phyloP scores from a whole-genome alignment of 2,329 filamentous ascomycete genomes.

The Rasamsonia emersonii region DNA sequence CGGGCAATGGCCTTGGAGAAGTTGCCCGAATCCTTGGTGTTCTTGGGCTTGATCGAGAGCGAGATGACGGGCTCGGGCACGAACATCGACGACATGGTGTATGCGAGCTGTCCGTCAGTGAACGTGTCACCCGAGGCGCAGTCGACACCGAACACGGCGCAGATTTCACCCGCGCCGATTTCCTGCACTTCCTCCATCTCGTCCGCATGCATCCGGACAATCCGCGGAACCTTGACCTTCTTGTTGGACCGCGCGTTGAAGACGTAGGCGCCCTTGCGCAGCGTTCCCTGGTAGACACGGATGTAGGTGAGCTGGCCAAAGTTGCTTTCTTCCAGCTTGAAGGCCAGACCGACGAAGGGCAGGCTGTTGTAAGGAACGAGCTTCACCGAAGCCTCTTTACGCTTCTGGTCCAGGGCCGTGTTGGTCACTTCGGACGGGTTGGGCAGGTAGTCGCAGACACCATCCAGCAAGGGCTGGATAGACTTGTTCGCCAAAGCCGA shows the following conservation, averaged over 20 bases:
- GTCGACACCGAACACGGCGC: slow-evolving; percentile 95
- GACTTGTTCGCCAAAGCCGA: slow-evolving; percentile 91
- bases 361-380: slow-evolving; percentile 88
- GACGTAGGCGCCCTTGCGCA: slow-evolving; percentile 81
- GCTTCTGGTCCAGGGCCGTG: slow-evolving; percentile 73
- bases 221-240: slow-evolving; percentile 92
- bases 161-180: slow-evolving; percentile 94
- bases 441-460: slow-evolving; percentile 89
- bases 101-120: slow-evolving; percentile 84
- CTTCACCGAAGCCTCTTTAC: slow-evolving; percentile 70
- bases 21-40: slow-evolving; percentile 80
- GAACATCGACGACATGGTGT: slow-evolving; percentile 95
- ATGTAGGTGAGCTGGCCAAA: slow-evolving; percentile 98
- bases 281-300: slow-evolving; percentile 88
- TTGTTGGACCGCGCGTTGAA: slow-evolving; percentile 92
- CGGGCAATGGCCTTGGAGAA: slow-evolving; percentile 99
- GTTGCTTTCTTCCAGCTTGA: slow-evolving; percentile 98
- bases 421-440: slow-evolving; percentile 87
- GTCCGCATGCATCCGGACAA: slow-evolving; percentile 98
- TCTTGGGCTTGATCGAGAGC: slow-evolving; percentile 92
- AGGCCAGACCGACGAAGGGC: slow-evolving; percentile 90
- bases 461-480: slow-evolving; percentile 93
- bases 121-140: slow-evolving; percentile 98
- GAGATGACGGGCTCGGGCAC: slow-evolving; percentile 98
- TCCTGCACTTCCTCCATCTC: slow-evolving; percentile 97